Conservation (phyloP, 148 eudicot species). For the Tetragonia tetragonoides region DNA sequence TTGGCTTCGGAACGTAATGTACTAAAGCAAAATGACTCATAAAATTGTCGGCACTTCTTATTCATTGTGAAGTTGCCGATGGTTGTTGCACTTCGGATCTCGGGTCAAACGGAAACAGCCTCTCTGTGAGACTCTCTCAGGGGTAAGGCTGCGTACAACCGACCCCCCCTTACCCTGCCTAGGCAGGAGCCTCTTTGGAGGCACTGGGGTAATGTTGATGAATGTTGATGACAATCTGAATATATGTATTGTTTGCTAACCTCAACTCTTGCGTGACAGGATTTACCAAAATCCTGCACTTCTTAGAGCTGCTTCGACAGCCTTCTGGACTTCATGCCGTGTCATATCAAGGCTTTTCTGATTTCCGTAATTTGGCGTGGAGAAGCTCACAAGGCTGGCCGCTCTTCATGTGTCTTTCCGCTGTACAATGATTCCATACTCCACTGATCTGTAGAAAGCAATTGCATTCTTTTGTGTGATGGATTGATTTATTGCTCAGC, state of each 20-base stretch:
- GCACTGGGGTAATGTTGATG: no score
- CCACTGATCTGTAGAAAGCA: constrained; percentile 26
- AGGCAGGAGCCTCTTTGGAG: no score
- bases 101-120: no score
- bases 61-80: no score
- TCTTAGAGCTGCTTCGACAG: constrained; percentile 79
- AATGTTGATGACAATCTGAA: no score
- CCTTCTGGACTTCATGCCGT: constrained; percentile 92
- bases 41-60: no score
- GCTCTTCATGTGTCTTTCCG: constrained; percentile 14
- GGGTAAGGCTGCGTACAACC: no score
- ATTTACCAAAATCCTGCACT: constrained; percentile 96
- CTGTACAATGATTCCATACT: constrained; percentile 23
- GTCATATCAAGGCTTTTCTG: constrained; percentile 85
- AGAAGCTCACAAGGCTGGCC: neutral
- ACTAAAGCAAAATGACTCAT: no score
- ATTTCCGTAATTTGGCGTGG: constrained; percentile 16
- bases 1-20: no score
- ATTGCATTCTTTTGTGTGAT: constrained; percentile 41
- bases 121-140: no score
- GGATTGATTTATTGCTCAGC: constrained; percentile 31
- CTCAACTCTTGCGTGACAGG: constrained; percentile 34
- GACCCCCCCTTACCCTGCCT: no score
- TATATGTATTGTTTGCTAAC: constrained; percentile 9
- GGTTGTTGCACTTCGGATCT: no score